These are phyloP conservation scores for Lactarius deliciosus DNA, from an alignment of 768 basidiomycete species.

Conservation along the genomic window DNA sequence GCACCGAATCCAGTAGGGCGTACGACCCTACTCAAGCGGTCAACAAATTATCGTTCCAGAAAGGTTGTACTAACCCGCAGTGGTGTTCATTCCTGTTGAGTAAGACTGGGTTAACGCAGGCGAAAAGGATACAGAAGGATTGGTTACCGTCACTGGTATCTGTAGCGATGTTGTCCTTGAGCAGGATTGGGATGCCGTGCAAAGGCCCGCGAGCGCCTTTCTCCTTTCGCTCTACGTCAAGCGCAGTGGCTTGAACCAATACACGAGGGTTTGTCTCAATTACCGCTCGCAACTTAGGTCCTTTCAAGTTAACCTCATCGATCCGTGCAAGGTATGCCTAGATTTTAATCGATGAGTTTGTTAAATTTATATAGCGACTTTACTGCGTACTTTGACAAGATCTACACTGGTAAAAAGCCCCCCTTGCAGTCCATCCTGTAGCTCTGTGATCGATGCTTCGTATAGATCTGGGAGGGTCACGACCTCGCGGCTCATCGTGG, in stretches of 20 bases:
- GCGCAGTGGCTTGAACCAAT: conserved; percentile 48
- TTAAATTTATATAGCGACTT: background rate
- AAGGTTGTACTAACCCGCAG: conserved; percentile 32
- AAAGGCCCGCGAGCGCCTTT: conserved; percentile 47
- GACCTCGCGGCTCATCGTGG: background rate
- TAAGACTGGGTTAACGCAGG: background rate
- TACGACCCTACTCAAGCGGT: conserved; percentile 33
- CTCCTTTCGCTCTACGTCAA: conserved; percentile 46
- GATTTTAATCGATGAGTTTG: background rate
- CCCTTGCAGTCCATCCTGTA: conserved; percentile 51
- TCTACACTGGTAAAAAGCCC: conserved; percentile 58
- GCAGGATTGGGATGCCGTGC: conserved; percentile 54
- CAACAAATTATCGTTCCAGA: background rate
- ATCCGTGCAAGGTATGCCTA: conserved; percentile 68
- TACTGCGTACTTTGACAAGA: conserved; percentile 51
- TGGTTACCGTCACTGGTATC: conserved; percentile 35
- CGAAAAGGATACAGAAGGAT: background rate
- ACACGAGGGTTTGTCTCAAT: conserved; percentile 58
- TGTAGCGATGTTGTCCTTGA: conserved; percentile 49
- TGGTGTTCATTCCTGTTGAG: conserved; percentile 41
- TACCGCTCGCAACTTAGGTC: conserved; percentile 56
- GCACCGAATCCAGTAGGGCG: conserved; percentile 37
- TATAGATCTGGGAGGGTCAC: conserved; percentile 51
- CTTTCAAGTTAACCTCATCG: conserved; percentile 64
- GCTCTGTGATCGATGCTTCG: conserved; percentile 55